Conservation (phyloP, 2,329 filamentous ascomycete genomes). For the Neonectria punicea region DNA sequence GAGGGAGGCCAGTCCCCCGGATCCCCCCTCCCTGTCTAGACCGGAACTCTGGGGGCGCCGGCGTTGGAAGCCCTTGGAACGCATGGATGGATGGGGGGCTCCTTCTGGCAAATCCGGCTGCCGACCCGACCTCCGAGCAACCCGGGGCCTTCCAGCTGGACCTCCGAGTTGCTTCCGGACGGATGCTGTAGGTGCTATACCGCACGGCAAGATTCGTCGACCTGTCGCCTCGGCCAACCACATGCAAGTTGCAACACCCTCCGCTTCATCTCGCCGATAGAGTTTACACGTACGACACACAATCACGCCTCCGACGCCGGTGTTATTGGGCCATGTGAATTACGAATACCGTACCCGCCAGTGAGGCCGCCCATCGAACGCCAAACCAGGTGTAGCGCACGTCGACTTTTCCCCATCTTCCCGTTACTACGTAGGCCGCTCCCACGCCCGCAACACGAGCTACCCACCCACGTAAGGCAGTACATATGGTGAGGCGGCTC, state of each 20-base stretch:
- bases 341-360: background rate
- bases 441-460: background rate
- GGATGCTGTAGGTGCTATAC: too few species aligned
- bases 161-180: conserved; percentile 7
- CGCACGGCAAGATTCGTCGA: too few species aligned
- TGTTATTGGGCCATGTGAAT: background rate
- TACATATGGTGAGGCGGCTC: background rate
- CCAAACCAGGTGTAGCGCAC: background rate
- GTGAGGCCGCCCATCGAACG: background rate
- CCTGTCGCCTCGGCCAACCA: conserved; percentile 7
- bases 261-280: conserved; percentile 17
- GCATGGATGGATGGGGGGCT: too few species aligned
- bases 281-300: conserved; percentile 15
- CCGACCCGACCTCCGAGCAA: conserved; percentile 19
- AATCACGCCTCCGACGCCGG: background rate
- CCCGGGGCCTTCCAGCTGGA: background rate
- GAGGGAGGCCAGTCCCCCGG: background rate
- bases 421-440: too few species aligned
- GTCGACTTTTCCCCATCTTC: background rate
- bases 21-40: conserved; percentile 2
- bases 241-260: conserved; percentile 5
- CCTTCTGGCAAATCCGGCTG: conserved; percentile 6
- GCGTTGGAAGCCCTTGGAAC: background rate
- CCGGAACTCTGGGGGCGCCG: background rate
- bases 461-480: background rate